Conservation (phyloP, 495 filamentous ascomycete species). For the Hypoxylon fragiforme region DNA sequence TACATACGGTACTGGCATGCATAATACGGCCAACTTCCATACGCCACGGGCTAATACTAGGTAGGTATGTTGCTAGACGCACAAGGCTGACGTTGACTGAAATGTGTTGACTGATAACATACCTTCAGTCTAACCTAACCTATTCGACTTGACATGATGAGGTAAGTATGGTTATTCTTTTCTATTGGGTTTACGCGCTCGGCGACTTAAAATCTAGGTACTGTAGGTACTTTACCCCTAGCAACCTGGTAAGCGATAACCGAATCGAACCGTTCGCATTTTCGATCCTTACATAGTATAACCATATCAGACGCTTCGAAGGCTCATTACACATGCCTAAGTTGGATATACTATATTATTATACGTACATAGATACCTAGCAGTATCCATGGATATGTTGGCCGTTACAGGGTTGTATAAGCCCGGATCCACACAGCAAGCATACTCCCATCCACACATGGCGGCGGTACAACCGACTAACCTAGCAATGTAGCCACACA, state of each 20-base stretch:
- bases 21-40: neutral
- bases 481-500: conserved; percentile 34
- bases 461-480: conserved; percentile 6
- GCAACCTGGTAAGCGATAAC: conserved; percentile 26
- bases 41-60: too few species aligned
- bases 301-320: neutral
- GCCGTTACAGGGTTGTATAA: conserved; percentile 18
- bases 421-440: conserved; percentile 26
- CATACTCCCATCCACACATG: conserved; percentile 18
- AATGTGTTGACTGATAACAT: conserved; percentile 11
- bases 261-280: conserved; percentile 17
- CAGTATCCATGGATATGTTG: conserved; percentile 7
- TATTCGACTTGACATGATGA: conserved; percentile 1
- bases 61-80: too few species aligned
- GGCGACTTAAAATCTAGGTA: conserved; percentile 17
- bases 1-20: too few species aligned
- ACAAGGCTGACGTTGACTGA: conserved; percentile 28
- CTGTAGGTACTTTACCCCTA: neutral
- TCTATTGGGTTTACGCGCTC: conserved; percentile 28
- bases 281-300: too few species aligned
- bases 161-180: conserved; percentile 14
- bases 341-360: conserved; percentile 12
- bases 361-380: too few species aligned
- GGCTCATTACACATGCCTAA: conserved; percentile 11
- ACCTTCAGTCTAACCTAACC: conserved; percentile 4